Conservation (phyloP, 176 grass and related monocot species). For the Secale cereale region DNA sequence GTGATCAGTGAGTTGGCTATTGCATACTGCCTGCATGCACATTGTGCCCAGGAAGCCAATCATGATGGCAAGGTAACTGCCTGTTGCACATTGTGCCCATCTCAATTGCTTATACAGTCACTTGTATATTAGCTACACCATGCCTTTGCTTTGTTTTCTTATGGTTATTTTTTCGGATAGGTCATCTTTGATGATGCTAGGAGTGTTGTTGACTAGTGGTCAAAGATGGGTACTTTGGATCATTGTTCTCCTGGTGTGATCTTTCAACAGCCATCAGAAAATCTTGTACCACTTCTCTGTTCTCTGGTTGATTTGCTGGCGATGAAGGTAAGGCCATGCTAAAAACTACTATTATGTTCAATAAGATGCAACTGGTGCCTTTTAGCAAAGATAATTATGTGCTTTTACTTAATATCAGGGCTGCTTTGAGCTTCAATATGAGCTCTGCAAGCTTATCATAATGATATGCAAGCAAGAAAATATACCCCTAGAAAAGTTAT, state of each 20-base stretch:
- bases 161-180: constrained; percentile 41
- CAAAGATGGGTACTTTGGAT: constrained; percentile 6
- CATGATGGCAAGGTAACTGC: constrained; percentile 45
- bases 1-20: constrained; percentile 58
- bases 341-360: neutral
- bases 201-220: constrained; percentile 48
- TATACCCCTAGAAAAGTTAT: constrained; percentile 50
- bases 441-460: constrained; percentile 64
- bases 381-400: constrained; percentile 25
- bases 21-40: constrained; percentile 68
- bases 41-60: constrained; percentile 76
- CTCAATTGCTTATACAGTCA: neutral
- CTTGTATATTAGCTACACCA: neutral
- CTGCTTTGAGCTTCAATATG: constrained; percentile 67
- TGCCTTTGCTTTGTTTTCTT: constrained; percentile 23
- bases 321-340: constrained; percentile 53
- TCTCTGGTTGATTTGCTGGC: constrained; percentile 71
- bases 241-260: neutral
- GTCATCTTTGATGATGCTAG: constrained; percentile 47
- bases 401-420: constrained; percentile 45
- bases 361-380: neutral
- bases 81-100: neutral
- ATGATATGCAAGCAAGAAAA: constrained; percentile 60
- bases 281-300: constrained; percentile 66
- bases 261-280: constrained; percentile 30